Percentiles rank a stretch among this genome's conserved stretches.
phyloP scores from a whole-genome alignment of 495 filamentous ascomycete genomes.

The Paragyromitra xinjiangensis region DNA sequence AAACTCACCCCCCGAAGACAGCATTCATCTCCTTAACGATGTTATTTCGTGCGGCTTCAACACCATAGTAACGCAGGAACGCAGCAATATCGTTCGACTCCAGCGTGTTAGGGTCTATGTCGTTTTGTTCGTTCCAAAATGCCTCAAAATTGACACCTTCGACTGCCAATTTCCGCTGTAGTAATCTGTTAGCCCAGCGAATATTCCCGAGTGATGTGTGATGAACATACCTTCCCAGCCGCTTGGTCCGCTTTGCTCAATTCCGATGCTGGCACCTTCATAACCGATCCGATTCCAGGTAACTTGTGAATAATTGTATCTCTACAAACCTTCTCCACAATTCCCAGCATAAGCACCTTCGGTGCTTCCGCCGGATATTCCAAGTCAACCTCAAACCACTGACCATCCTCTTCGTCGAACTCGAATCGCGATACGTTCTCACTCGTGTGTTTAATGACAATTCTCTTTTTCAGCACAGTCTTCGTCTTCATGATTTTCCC shows the following conservation, averaged over 20 bases:
- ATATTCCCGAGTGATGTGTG: background rate
- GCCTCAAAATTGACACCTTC: slow-evolving; percentile 87
- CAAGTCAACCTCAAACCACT: slow-evolving; percentile 79
- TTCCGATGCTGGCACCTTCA: slow-evolving; percentile 72
- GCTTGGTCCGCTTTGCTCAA: slow-evolving; percentile 57
- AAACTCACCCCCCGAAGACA: slow-evolving; percentile 72
- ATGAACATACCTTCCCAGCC: slow-evolving; percentile 51
- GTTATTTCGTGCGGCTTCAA: slow-evolving; percentile 85
- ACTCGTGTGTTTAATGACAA: slow-evolving; percentile 31
- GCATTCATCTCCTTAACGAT: slow-evolving; percentile 87
- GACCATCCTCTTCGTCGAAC: slow-evolving; percentile 78
- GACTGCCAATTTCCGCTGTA: slow-evolving; percentile 63
- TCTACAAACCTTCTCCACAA: slow-evolving; percentile 80
- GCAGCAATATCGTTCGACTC: slow-evolving; percentile 92
- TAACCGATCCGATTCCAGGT: slow-evolving; percentile 73
- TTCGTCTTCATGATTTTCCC: slow-evolving; percentile 37
- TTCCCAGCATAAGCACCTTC: slow-evolving; percentile 89
- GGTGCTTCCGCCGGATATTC: slow-evolving; percentile 82
- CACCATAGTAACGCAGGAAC: slow-evolving; percentile 85
- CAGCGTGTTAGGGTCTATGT: slow-evolving; percentile 85
- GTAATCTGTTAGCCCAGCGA: slow-evolving; percentile 10
- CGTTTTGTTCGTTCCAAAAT: slow-evolving; percentile 82
- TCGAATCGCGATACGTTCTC: slow-evolving; percentile 74
- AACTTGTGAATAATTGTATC: slow-evolving; percentile 88
- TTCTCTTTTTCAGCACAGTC: slow-evolving; percentile 56